A percentile compares a stretch with the other conserved stretches of the same genome.
Evolutionary conservation across 192 early-diverging fungal species (phyloP).

Genomic region (Rhizophagus clarus): DNA sequence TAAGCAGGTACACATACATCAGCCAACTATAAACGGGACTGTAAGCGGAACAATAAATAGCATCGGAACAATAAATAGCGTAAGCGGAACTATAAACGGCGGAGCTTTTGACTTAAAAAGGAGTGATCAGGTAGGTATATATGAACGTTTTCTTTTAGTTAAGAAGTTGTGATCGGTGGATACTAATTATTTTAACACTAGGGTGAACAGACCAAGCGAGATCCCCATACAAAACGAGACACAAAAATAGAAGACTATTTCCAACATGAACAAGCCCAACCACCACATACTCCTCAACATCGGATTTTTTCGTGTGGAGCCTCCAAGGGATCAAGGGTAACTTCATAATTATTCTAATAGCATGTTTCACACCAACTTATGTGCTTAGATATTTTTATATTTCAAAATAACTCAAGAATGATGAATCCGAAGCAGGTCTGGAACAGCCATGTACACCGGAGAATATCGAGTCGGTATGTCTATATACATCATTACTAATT

Average conservation of each 20-base stretch:
- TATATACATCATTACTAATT: too few relatives aligned
- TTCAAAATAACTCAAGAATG: too few relatives aligned
- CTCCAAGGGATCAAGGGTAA: too few relatives aligned
- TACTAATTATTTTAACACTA: neutral
- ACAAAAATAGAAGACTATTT: neutral
- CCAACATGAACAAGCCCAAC: neutral
- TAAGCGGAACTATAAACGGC: neutral
- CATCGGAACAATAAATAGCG: too few relatives aligned
- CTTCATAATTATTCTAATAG: too few relatives aligned
- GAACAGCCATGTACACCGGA: too few relatives aligned
- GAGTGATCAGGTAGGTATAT: neutral
- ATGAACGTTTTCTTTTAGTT: too few relatives aligned
- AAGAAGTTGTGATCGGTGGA: too few relatives aligned
- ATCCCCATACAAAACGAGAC: neutral
- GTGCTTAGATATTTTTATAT: too few relatives aligned
- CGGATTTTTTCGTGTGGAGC: neutral
- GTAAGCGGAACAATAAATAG: neutral
- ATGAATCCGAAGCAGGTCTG: too few relatives aligned
- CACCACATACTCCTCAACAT: neutral
- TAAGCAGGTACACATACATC: neutral
- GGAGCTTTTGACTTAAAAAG: neutral
- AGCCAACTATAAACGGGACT: constrained; percentile 1
- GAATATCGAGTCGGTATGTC: too few relatives aligned
- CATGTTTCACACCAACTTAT: too few relatives aligned
- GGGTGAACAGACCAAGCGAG: neutral